phyloP scores from a whole-genome alignment of 2,329 filamentous ascomycete genomes.

The Sclerotinia subarctica region DNA sequence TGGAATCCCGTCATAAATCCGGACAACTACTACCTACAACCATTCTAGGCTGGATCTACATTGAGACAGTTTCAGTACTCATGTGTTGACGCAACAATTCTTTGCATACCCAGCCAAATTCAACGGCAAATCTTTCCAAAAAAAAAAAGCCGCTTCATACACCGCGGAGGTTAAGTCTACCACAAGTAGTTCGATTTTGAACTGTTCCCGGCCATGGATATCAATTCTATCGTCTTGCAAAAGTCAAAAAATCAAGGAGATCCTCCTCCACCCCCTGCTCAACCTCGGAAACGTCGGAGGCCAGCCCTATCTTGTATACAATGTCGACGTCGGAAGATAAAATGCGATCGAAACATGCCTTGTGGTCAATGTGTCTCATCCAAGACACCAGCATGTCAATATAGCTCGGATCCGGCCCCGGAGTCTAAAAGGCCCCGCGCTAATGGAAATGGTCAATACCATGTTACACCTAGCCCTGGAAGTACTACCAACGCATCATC shows the following conservation, averaged over 20 bases:
- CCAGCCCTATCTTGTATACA: slow-evolving; percentile 44
- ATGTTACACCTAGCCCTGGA: slow-evolving; percentile 5
- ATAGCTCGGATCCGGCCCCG: slow-evolving; percentile 14
- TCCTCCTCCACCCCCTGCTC: slow-evolving; percentile 10
- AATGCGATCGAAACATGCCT: slow-evolving; percentile 21
- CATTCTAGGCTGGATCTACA: background rate
- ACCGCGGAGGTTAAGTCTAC: background rate
- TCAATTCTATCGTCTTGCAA: slow-evolving; percentile 18
- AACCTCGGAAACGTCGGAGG: slow-evolving; percentile 32
- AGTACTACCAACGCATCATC: background rate
- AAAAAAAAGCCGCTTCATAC: background rate
- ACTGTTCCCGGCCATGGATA: slow-evolving; percentile 6
- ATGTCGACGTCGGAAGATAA: slow-evolving; percentile 39
- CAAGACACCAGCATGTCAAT: slow-evolving; percentile 14
- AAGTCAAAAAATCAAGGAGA: background rate
- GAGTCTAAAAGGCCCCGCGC: slow-evolving; percentile 2
- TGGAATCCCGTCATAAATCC: slow-evolving; percentile 13
- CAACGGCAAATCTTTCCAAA: background rate
- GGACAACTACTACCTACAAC: background rate
- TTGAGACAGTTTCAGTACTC: background rate
- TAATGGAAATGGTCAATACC: slow-evolving; percentile 7
- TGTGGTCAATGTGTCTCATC: slow-evolving; percentile 20
- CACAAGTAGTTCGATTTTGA: background rate
- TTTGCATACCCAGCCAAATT: too few species aligned
- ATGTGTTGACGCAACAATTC: background rate